These are phyloP conservation scores for Schizophyllum amplum DNA, from an alignment of 1,284 basidiomycete genomes.

Conservation along the genomic window DNA sequence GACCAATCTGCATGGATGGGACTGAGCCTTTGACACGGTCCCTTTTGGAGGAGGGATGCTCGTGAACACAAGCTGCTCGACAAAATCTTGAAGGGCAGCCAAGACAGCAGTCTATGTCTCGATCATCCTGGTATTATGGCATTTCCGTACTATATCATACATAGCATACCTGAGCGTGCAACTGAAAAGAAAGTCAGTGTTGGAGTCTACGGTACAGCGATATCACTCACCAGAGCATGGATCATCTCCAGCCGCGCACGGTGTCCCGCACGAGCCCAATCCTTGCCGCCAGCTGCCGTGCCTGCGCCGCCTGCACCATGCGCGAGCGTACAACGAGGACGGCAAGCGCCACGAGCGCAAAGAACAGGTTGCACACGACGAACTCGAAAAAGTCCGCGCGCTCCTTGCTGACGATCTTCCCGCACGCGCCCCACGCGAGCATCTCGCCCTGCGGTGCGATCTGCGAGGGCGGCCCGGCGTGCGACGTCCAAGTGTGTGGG, in stretches of 20 bases:
- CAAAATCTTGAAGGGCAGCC: no score
- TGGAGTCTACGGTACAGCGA: no score
- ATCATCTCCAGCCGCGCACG: not conserved
- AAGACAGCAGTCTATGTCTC: no score
- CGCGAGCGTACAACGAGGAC: slow-evolving; percentile 63
- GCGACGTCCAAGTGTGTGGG: slow-evolving; percentile 10
- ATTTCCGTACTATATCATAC: no score
- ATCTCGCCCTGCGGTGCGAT: slow-evolving; percentile 47
- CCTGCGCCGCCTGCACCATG: slow-evolving; percentile 62
- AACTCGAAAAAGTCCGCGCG: slow-evolving; percentile 85
- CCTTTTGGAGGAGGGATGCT: no score
- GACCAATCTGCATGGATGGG: no score
- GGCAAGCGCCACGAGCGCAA: slow-evolving; percentile 57
- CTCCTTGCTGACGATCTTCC: slow-evolving; percentile 71
- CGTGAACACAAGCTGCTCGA: no score
- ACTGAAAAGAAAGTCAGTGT: no score
- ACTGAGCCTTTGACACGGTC: no score
- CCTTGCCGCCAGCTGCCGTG: slow-evolving; percentile 74
- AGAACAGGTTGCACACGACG: slow-evolving; percentile 69
- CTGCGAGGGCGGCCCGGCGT: slow-evolving; percentile 14
- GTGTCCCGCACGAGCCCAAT: slow-evolving; percentile 50
- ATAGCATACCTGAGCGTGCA: no score
- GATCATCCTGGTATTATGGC: no score
- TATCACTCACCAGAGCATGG: no score
- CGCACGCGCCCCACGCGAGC: slow-evolving; percentile 86